Conservation (phyloP, 2,329 filamentous ascomycete species). For the Purpureocillium lavendulum region DNA sequence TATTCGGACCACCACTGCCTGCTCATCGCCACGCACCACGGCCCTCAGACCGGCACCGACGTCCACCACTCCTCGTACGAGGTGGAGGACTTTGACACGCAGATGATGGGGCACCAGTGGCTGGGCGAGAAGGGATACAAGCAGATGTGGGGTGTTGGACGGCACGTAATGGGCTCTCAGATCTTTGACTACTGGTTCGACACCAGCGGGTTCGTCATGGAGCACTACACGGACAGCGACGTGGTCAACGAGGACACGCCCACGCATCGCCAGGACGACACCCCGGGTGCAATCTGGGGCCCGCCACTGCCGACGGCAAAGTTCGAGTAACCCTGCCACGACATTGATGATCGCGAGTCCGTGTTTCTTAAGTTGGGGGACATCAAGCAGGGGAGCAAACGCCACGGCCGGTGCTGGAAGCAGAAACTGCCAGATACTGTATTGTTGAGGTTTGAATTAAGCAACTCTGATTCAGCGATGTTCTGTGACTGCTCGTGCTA, state of each 20-base stretch:
- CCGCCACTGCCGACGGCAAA: constrained; percentile 7
- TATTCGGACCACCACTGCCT: constrained; percentile 48
- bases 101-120: constrained; percentile 52
- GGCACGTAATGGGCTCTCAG: constrained; percentile 51
- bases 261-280: constrained; percentile 8
- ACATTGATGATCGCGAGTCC: too few species aligned
- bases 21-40: constrained; percentile 30
- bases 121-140: constrained; percentile 42
- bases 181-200: constrained; percentile 59
- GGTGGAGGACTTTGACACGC: constrained; percentile 53
- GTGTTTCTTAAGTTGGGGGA: too few species aligned
- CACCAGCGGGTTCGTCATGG: constrained; percentile 42
- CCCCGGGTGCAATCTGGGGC: constrained; percentile 10
- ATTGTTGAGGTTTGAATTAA: too few species aligned
- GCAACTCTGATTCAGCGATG: too few species aligned
- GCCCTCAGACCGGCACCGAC: constrained; percentile 4
- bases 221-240: constrained; percentile 56
- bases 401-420: too few species aligned
- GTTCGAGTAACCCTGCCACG: too few species aligned
- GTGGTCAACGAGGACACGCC: constrained; percentile 44
- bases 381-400: too few species aligned
- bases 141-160: constrained; percentile 51
- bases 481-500: too few species aligned
- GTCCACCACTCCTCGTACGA: constrained; percentile 25
- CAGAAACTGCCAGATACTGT: too few species aligned